Base-by-base conservation (phyloP, 1,139 yeast genomes). In the Suhomyces anneliseae region DNA sequence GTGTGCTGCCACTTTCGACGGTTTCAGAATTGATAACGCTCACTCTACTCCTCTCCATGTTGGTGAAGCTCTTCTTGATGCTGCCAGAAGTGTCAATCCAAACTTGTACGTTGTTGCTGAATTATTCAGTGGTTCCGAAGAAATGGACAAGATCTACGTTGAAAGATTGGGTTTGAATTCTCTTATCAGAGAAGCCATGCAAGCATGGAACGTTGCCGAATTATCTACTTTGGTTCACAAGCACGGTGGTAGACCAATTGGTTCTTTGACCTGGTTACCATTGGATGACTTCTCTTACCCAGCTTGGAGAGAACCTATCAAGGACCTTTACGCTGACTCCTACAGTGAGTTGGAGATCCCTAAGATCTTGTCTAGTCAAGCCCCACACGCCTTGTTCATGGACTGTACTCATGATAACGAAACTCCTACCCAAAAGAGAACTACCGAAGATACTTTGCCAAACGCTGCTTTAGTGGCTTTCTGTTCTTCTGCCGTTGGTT, bases 331-430 rank as follows among this genome's bases (percentile, higher is more conserved):
- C 44, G 48, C 65, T n/a, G 72, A 69, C 7, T 79, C 86, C 11
- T 62, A 60, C 43, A 61, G 74, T 4, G 89, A 85, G 61, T 68
- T 85, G 50, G 82, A 82, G 49, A 75, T 86, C 42, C 92, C 93
- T 3, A 79, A 77, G 54, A 74, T 83, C 11, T 76, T 89, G 44
- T 76, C 83, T 1, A 73, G 83, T 8, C 80, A 85, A 38, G 83
- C 85, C 11, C 96, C 96, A 4, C 98, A 90, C 67, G 97, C 98
- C 0, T 74, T 93, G 58, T 87, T 93, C 59, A 92, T 93, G 97
- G 99, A 93, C 64, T 92, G 97, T 60, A 92, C 98, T 3, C 99
- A 93, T 65, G 99, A 93, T 66, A 93, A 93, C 61, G 95, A 90
- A 66, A 85, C 83, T 35, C 96, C 98, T 3, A 78, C 78, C 38